phyloP scores from a whole-genome alignment of 768 basidiomycete genomes.

The Amanita thiersii region DNA sequence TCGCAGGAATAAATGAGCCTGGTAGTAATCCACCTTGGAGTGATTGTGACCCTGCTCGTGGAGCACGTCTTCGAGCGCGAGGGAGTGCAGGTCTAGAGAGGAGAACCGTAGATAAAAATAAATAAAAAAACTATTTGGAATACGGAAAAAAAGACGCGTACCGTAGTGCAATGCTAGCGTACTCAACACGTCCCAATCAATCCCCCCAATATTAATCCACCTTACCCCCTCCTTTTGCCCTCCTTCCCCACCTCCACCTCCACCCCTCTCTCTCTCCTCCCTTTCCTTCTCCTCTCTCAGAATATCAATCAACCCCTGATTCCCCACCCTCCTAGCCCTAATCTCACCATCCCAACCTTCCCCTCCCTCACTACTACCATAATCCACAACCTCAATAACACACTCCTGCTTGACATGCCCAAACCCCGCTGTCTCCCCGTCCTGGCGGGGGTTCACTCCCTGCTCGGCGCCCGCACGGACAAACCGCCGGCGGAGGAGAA shows the following conservation, averaged over 20 bases:
- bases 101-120: constrained; percentile 9
- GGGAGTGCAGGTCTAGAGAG: constrained; percentile 52
- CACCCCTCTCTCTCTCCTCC: constrained; percentile 2
- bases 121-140: constrained; percentile 5
- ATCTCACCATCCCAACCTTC: no score
- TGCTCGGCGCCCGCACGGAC: constrained; percentile 48
- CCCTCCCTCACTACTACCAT: constrained; percentile 36
- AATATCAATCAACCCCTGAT: constrained; percentile 34
- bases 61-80: constrained; percentile 59
- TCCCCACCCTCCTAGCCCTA: constrained; percentile 41
- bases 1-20: constrained; percentile 57
- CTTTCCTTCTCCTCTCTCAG: constrained; percentile 5
- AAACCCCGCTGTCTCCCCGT: constrained; percentile 35
- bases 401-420: constrained; percentile 49
- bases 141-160: constrained; percentile 15
- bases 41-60: constrained; percentile 42
- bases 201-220: constrained; percentile 60
- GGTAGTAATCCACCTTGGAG: constrained; percentile 39
- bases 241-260: background rate
- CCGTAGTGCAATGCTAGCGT: constrained; percentile 50
- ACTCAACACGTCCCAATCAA: constrained; percentile 59
- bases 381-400: constrained; percentile 53
- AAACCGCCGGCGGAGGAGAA: background rate
- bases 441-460: constrained; percentile 50
- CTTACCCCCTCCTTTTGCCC: constrained; percentile 29